Evolutionary conservation across 139 green algal species (phyloP).

Genomic region (Micromonas pusilla): DNA sequence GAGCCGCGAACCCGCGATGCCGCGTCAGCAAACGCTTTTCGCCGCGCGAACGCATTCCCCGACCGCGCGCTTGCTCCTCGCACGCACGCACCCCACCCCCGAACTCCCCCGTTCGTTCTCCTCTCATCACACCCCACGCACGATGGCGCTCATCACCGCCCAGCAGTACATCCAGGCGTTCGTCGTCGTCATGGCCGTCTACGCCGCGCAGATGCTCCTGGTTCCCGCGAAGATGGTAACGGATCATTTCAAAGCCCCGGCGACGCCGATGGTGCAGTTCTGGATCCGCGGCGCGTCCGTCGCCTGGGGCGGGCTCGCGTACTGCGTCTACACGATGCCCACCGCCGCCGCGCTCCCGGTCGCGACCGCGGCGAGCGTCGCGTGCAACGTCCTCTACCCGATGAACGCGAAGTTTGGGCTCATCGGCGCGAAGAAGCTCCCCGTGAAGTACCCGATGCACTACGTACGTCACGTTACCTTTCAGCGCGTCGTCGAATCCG

Average conservation of each 20-base stretch:
- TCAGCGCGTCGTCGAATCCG: too few species aligned
- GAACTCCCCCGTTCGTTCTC: too few species aligned
- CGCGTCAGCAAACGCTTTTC: too few species aligned
- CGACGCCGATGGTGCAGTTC: conserved; percentile 11
- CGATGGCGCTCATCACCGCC: neutral
- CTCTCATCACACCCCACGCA: neutral
- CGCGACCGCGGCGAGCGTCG: neutral
- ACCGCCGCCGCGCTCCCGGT: neutral
- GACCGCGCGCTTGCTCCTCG: too few species aligned
- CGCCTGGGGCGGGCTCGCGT: neutral
- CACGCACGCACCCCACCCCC: neutral
- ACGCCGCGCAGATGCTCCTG: conserved; percentile 25
- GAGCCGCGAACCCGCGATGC: too few species aligned
- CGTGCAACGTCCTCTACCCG: conserved; percentile 9
- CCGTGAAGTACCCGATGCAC: conserved; percentile 28
- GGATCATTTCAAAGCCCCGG: conserved; percentile 24
- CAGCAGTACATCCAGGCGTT: neutral
- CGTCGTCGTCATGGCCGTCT: neutral
- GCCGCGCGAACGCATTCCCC: too few species aligned
- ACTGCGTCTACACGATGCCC: neutral
- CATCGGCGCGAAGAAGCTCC: neutral
- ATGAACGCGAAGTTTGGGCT: conserved; percentile 30
- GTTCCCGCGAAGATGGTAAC: conserved; percentile 24
- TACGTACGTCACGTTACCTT: too few species aligned
- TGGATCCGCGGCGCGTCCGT: neutral